A percentile compares a stretch with the other conserved stretches of the same genome.
Conservation (phyloP, 257 asterid species). For the Solanum sitiens region DNA sequence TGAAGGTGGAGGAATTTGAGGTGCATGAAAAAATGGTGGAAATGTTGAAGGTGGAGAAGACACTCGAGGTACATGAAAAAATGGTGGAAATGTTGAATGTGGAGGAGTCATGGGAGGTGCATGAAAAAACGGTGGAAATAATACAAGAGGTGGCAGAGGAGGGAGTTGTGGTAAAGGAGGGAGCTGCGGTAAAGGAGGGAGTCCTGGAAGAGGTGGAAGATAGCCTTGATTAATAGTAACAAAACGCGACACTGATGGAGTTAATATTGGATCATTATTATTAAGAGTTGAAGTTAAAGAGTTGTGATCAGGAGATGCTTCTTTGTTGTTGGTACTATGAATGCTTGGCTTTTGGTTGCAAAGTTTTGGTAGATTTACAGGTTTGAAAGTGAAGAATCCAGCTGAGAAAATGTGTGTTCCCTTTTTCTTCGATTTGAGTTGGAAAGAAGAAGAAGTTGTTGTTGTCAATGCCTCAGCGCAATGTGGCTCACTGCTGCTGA, state of each 20-base stretch:
- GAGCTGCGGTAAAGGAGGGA: slow-evolving; percentile 42
- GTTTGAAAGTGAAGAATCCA: slow-evolving; percentile 71
- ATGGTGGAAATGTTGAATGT: slow-evolving; percentile 15
- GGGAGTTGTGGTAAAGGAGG: slow-evolving; percentile 53
- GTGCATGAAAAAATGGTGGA: slow-evolving; percentile 20
- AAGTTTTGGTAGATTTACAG: slow-evolving; percentile 45
- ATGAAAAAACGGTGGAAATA: slow-evolving; percentile 1
- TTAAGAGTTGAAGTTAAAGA: slow-evolving; percentile 20
- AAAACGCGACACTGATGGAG: slow-evolving; percentile 7
- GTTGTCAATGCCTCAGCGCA: slow-evolving; percentile 53
- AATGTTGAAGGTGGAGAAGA: slow-evolving; percentile 41
- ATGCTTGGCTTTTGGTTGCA: slow-evolving; percentile 42
- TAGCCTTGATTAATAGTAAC: slow-evolving; percentile 1
- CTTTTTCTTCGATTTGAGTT: slow-evolving; percentile 35
- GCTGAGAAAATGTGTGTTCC: slow-evolving; percentile 63
- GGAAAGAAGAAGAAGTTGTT: slow-evolving; percentile 39
- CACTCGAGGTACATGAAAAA: slow-evolving; percentile 20
- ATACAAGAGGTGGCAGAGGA: slow-evolving; percentile 36
- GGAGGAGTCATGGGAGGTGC: background rate
- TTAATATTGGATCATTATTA: slow-evolving; percentile 5
- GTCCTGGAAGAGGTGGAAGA: slow-evolving; percentile 27
- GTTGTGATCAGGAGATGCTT: background rate
- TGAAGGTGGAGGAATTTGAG: slow-evolving; percentile 29
- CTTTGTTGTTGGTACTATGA: background rate
- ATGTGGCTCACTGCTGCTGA: slow-evolving; percentile 55